These are phyloP conservation scores for Erigeron philadelphicus DNA, from an alignment of 140 eudicot genomes.

Conservation along the genomic window DNA sequence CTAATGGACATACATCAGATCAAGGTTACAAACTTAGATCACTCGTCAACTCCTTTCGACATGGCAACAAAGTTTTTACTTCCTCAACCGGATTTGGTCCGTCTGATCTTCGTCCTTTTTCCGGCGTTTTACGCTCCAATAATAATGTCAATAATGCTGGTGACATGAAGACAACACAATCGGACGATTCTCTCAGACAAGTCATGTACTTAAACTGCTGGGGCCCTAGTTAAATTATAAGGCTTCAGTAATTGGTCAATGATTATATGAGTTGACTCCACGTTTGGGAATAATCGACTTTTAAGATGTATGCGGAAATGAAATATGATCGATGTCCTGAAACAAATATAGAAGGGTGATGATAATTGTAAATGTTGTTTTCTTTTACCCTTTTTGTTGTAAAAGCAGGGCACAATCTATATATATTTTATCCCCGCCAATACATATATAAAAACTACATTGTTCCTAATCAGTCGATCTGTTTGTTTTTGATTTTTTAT, in stretches of 20 bases:
- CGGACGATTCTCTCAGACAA: conserved; percentile 52
- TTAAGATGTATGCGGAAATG: not conserved
- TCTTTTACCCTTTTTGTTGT: not conserved
- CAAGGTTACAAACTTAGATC: conserved; percentile 45
- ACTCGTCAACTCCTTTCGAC: conserved; percentile 34
- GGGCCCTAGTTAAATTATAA: conserved; percentile 39
- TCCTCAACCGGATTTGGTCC: conserved; percentile 21
- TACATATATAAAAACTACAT: not conserved
- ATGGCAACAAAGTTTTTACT: conserved; percentile 33
- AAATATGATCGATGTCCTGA: not conserved
- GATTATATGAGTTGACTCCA: conserved; percentile 15
- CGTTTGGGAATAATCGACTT: not conserved
- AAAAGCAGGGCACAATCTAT: not conserved
- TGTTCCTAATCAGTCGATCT: not conserved
- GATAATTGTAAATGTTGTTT: conserved; percentile 22
- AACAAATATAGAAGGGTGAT: conserved; percentile 11
- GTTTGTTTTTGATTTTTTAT: no score
- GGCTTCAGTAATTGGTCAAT: not conserved
- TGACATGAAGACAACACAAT: conserved; percentile 14
- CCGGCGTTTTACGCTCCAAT: conserved; percentile 6
- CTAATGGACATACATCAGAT: conserved; percentile 34
- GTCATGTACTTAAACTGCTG: conserved; percentile 55
- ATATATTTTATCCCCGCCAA: not conserved
- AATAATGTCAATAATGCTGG: conserved; percentile 5
- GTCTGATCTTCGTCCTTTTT: conserved; percentile 40